These are phyloP conservation scores for Trichoderma lentiforme DNA, from an alignment of 2,329 filamentous ascomycete genomes.

Conservation along the genomic window DNA sequence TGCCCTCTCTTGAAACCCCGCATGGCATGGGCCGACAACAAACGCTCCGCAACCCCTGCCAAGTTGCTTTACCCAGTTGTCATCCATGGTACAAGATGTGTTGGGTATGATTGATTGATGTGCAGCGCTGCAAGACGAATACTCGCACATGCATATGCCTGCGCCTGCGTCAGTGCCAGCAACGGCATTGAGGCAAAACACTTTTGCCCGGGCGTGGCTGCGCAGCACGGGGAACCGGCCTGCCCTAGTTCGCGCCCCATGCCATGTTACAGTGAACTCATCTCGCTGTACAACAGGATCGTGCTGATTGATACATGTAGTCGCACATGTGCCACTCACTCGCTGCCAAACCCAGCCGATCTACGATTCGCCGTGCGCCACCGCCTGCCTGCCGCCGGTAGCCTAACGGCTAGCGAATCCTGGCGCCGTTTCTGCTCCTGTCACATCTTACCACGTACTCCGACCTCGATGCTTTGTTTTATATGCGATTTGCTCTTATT, in stretches of 20 bases:
- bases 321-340: background rate
- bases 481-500: background rate
- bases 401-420: background rate
- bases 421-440: background rate
- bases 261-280: background rate
- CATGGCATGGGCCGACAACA: background rate
- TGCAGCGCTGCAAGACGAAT: background rate
- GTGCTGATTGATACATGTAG: background rate
- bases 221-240: background rate
- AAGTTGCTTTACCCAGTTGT: background rate
- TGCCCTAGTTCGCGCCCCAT: background rate
- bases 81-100: background rate
- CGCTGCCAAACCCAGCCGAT: constrained; percentile 11
- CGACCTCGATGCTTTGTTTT: background rate
- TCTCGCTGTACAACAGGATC: constrained; percentile 1
- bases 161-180: background rate
- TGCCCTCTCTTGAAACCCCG: background rate
- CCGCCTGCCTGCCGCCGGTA: background rate
- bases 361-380: constrained; percentile 15
- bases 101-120: background rate
- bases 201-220: background rate
- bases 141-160: background rate
- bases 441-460: background rate
- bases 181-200: background rate
- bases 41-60: constrained; percentile 5